Percentiles rank a stretch among this genome's conserved stretches.
Conservation (phyloP, 257 asterid genomes). For the Coffea eugenioides region DNA sequence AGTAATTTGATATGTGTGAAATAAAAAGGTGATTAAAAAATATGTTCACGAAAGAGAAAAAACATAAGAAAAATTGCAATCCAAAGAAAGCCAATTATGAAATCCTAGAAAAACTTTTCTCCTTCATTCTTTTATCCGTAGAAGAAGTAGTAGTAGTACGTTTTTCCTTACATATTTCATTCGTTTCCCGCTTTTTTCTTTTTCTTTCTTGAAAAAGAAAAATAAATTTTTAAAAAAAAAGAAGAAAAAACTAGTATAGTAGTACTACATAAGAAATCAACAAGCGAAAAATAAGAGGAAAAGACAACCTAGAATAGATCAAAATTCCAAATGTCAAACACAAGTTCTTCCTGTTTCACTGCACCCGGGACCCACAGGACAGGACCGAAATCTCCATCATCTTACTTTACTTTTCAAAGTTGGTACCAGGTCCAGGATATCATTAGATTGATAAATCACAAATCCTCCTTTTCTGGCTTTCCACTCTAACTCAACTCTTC, state of each 20-base stretch:
- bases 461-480: conserved; percentile 10
- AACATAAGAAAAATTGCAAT: too few relatives aligned
- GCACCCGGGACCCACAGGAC: conserved; percentile 4
- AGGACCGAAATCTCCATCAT: conserved; percentile 8
- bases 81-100: too few relatives aligned
- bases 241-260: background rate
- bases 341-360: background rate
- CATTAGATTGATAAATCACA: background rate
- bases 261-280: background rate
- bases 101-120: too few relatives aligned
- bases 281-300: background rate
- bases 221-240: background rate
- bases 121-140: too few relatives aligned
- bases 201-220: background rate
- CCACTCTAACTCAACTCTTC: conserved; percentile 10
- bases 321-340: conserved; percentile 21
- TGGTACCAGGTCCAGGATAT: conserved; percentile 26
- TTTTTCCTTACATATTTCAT: background rate
- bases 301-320: conserved; percentile 15
- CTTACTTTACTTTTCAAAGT: conserved; percentile 34
- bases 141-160: too few relatives aligned
- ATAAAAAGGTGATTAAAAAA: too few relatives aligned
- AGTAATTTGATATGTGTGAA: too few relatives aligned
- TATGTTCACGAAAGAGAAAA: too few relatives aligned
- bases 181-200: background rate